A percentile compares a stretch with the other conserved stretches of the same genome.
These are phyloP conservation scores for Pseudopyricularia javanii DNA, from an alignment of 2,329 filamentous ascomycete species.

Conservation along the genomic window DNA sequence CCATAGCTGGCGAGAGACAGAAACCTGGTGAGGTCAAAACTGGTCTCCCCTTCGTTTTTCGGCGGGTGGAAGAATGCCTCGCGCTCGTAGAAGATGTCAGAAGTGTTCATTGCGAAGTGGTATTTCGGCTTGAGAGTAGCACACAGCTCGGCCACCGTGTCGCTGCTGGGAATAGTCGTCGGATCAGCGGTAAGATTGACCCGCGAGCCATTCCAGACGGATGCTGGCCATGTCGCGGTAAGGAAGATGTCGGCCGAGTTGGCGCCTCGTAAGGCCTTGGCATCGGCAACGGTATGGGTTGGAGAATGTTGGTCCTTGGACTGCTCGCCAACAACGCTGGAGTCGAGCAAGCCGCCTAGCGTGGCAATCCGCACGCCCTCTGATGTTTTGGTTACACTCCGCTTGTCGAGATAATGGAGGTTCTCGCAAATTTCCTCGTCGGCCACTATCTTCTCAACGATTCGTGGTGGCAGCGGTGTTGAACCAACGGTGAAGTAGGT, in stretches of 20 bases:
- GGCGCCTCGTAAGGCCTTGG: constrained; percentile 61
- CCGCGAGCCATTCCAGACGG: constrained; percentile 57
- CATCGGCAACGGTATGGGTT: constrained; percentile 66
- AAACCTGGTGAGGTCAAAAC: constrained; percentile 65
- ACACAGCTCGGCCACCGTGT: constrained; percentile 67
- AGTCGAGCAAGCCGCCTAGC: constrained; percentile 62
- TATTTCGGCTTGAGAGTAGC: constrained; percentile 77
- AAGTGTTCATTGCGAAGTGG: constrained; percentile 56
- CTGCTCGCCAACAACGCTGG: constrained; percentile 45
- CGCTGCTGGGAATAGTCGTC: constrained; percentile 40
- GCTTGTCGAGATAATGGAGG: constrained; percentile 78
- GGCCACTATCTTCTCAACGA: constrained; percentile 62
- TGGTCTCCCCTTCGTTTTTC: constrained; percentile 29
- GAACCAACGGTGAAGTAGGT: constrained; percentile 84
- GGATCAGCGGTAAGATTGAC: constrained; percentile 41
- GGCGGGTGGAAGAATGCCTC: constrained; percentile 76
- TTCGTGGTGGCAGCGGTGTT: constrained; percentile 53
- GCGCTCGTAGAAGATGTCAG: constrained; percentile 67
- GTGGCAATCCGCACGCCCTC: constrained; percentile 83
- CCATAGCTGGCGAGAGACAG: constrained; percentile 74
- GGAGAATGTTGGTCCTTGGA: constrained; percentile 66
- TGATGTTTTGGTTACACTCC: constrained; percentile 76
- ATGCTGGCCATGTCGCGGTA: constrained; percentile 74
- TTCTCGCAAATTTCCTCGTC: constrained; percentile 77
- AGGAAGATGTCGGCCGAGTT: constrained; percentile 77